These are phyloP conservation scores for Aspergillus kassunensis DNA, from an alignment of 495 filamentous ascomycete genomes.

Conservation along the genomic window DNA sequence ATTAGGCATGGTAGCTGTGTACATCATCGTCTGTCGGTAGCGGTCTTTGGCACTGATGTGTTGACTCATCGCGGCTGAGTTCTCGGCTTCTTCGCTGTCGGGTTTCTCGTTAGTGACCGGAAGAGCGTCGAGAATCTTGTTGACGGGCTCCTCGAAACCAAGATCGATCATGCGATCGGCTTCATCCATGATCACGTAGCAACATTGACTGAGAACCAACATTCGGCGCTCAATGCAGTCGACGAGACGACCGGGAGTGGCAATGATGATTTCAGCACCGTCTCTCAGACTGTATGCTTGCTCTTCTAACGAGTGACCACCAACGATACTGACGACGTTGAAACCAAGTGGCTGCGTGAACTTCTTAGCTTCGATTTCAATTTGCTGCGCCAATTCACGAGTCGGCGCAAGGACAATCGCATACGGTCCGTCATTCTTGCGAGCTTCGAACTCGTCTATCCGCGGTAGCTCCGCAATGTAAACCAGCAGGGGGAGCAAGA, in stretches of 20 bases:
- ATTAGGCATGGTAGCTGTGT: constrained; percentile 96
- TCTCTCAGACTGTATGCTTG: constrained; percentile 91
- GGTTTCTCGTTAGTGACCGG: constrained; percentile 95
- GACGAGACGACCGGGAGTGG: constrained; percentile 93
- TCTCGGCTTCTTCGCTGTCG: constrained; percentile 89
- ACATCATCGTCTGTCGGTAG: constrained; percentile 99
- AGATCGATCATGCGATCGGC: constrained; percentile 99
- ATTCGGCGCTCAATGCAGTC: constrained; percentile 95
- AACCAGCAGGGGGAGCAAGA: constrained; percentile 88
- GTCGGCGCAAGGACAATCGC: constrained; percentile 95
- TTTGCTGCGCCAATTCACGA: constrained; percentile 98
- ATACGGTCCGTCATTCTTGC: constrained; percentile 93
- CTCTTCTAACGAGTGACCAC: constrained; percentile 93
- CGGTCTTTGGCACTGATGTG: constrained; percentile 79
- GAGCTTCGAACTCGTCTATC: constrained; percentile 70
- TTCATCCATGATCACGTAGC: constrained; percentile 98
- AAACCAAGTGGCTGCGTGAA: constrained; percentile 91
- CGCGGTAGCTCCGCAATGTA: constrained; percentile 92
- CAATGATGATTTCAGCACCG: constrained; percentile 97
- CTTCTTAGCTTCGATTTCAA: constrained; percentile 90
- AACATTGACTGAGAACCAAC: constrained; percentile 89
- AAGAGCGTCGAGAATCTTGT: constrained; percentile 97
- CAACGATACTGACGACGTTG: constrained; percentile 94
- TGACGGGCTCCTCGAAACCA: constrained; percentile 95
- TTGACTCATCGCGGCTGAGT: constrained; percentile 76